These are phyloP conservation scores for Sequoiadendron giganteum DNA, from an alignment of 75 land plant species.

Conservation along the genomic window DNA sequence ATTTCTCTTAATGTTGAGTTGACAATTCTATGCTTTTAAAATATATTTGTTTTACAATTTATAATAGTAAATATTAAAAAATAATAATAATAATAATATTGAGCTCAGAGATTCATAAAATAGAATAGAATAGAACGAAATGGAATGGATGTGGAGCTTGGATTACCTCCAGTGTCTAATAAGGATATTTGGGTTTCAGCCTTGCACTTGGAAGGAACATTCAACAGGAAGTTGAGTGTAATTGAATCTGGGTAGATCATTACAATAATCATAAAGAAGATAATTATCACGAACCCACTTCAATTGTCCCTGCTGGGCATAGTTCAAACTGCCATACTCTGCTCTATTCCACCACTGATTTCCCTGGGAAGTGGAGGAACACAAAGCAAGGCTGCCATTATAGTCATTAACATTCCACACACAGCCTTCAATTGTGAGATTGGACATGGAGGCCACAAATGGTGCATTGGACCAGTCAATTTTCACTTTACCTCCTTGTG, in stretches of 20 bases:
- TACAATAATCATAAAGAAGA: slow-evolving; percentile 43
- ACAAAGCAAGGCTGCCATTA: not conserved
- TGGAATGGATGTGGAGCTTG: not conserved
- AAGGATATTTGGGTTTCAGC: not conserved
- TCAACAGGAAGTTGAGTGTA: not conserved
- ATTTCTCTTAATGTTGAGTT: too few species aligned
- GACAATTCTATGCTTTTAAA: too few species aligned
- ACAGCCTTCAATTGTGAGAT: not conserved
- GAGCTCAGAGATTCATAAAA: too few species aligned
- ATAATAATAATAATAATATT: too few species aligned
- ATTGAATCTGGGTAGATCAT: slow-evolving; percentile 25
- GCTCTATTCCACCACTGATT: not conserved
- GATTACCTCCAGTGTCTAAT: not conserved
- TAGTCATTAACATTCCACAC: not conserved
- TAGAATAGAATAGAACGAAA: too few species aligned
- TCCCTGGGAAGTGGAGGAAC: not conserved
- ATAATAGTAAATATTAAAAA: too few species aligned
- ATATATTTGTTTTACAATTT: too few species aligned
- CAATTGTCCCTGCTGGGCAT: slow-evolving; percentile 17
- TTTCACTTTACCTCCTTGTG: slow-evolving; percentile 14
- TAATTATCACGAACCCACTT: slow-evolving; percentile 29
- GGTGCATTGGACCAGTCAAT: slow-evolving; percentile 10
- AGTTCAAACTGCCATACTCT: not conserved
- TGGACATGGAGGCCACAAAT: not conserved
- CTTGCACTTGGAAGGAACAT: not conserved